Evolutionary conservation across 345 rosid genomes (phyloP).

Genomic region (Gossypium australe): DNA sequence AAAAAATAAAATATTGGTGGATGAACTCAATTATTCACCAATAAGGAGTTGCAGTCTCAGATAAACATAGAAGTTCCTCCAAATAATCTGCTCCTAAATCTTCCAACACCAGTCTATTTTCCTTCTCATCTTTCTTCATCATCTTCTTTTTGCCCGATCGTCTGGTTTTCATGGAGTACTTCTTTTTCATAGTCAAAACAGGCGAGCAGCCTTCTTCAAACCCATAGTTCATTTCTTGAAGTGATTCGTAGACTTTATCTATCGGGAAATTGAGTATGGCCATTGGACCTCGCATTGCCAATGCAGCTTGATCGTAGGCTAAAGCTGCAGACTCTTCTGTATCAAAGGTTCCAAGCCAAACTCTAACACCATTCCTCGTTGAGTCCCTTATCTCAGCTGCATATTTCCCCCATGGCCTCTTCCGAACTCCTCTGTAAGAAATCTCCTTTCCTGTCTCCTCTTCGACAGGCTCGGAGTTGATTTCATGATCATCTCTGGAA

Average conservation of each 20-base stretch:
- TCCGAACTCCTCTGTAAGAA: constrained; percentile 51
- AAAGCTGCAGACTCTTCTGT: constrained; percentile 64
- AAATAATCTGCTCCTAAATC: constrained; percentile 59
- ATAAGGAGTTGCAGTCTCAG: constrained; percentile 1
- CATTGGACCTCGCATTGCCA: constrained; percentile 47
- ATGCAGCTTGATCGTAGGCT: constrained; percentile 71
- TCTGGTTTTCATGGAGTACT: constrained; percentile 40
- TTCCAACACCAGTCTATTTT: constrained; percentile 46
- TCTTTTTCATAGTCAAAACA: constrained; percentile 46
- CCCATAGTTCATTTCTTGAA: constrained; percentile 32
- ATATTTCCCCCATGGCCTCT: constrained; percentile 63
- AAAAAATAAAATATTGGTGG: no score
- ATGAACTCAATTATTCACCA: not conserved
- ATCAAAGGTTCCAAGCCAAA: constrained; percentile 65
- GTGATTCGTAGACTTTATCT: constrained; percentile 39
- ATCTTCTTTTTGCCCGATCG: constrained; percentile 30
- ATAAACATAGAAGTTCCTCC: constrained; percentile 42
- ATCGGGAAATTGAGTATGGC: constrained; percentile 49
- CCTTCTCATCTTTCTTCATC: constrained; percentile 29
- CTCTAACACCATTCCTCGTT: constrained; percentile 54
- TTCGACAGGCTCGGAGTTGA: constrained; percentile 13
- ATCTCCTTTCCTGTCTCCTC: constrained; percentile 18
- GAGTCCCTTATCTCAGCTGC: constrained; percentile 74
- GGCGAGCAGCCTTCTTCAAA: constrained; percentile 43
- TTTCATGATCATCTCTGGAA: constrained; percentile 24